A percentile compares a stretch with the other conserved stretches of the same genome.
Conservation (phyloP, 495 filamentous ascomycete species). For the Aspergillus olivimuriae region DNA sequence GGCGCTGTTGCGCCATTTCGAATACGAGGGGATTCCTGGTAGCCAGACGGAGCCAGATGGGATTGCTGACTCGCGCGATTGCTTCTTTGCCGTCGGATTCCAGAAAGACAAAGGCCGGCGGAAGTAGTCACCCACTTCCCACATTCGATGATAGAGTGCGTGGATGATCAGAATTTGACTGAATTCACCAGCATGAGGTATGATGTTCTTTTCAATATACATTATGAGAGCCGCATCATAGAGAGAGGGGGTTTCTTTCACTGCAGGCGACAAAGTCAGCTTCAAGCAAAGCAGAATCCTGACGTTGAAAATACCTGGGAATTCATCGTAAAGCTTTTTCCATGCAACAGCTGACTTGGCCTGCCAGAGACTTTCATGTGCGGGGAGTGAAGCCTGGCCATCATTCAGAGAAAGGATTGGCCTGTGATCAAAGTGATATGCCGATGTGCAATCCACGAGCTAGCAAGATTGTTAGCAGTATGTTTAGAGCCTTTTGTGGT, state of each 20-base stretch:
- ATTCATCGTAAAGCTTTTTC: slow-evolving; percentile 26
- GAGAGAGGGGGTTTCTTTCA: slow-evolving; percentile 31
- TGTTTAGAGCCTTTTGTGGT: not conserved
- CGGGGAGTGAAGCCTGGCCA: slow-evolving; percentile 37
- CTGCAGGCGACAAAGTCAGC: slow-evolving; percentile 7
- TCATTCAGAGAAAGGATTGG: slow-evolving; percentile 36
- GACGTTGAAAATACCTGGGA: slow-evolving; percentile 15
- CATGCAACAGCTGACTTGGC: slow-evolving; percentile 30
- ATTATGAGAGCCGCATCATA: slow-evolving; percentile 38
- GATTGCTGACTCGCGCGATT: slow-evolving; percentile 31
- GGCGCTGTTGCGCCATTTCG: slow-evolving; percentile 50
- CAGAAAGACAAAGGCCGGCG: slow-evolving; percentile 41
- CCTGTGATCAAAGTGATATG: slow-evolving; percentile 34
- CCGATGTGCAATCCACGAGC: slow-evolving; percentile 43
- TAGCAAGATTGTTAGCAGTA: slow-evolving; percentile 10
- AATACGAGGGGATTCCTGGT: slow-evolving; percentile 41
- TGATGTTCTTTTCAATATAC: slow-evolving; percentile 45
- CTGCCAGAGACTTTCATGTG: slow-evolving; percentile 43
- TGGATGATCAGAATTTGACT: slow-evolving; percentile 43
- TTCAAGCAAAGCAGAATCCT: not conserved
- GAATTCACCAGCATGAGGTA: slow-evolving; percentile 39
- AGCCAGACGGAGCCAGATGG: slow-evolving; percentile 42
- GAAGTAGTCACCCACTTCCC: slow-evolving; percentile 46
- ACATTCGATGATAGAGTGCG: slow-evolving; percentile 43
- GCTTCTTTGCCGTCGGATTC: slow-evolving; percentile 42